Evolutionary conservation across 768 basidiomycete species (phyloP), one percentile per base, ranked within the genome.

Genomic region (Tylopilus felleus): DNA sequence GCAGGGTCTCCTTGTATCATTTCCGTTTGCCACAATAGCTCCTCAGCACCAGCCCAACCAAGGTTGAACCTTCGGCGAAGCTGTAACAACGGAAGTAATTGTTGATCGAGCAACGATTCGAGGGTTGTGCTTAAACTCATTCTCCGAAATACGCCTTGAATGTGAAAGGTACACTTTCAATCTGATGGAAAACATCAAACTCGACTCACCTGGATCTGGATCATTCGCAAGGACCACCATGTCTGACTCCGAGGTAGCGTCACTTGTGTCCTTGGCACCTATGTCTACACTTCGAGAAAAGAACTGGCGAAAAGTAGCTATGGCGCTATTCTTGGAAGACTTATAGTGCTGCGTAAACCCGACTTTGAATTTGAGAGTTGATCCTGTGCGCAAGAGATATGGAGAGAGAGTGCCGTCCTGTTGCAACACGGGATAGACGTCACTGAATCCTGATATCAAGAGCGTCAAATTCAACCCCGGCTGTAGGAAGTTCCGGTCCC

Each of bases 41-140:
- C 58, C 60, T 88, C 88, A 4, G 85, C 86, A 4, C 80, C 84
- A 3, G 86, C 83, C 86, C 86, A 90, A 13, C 84, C 84, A 13
- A 86, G 67, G 5, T 71, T 71, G 58, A 80, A 84, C 59, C 73
- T 73, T 31, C 77, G 62, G 41, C 86, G 72, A 3, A 83, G 63
- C 52, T 76, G 76, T 22, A 88, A 65, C 17, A 88, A 61, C 43
- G 74, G 77, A 25, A 84, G 62, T 53, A 88, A 77, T 9, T 77
- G 73, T 47, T 82, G 74, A 49, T 86, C 78, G 55, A 88, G 70
- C 40, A 87, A 66, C 3, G 80, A 74, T 61, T 88, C 85, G 28
- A 90, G 67, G 6, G 85, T 81, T 36, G 73, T 73, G 63, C 82
- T 86, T 64, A 89, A 70, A 62, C 84, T 83, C 66, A 88, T 86